These are phyloP conservation scores for Thermothielavioides terrestris DNA, from an alignment of 495 filamentous ascomycete genomes.

Conservation along the genomic window DNA sequence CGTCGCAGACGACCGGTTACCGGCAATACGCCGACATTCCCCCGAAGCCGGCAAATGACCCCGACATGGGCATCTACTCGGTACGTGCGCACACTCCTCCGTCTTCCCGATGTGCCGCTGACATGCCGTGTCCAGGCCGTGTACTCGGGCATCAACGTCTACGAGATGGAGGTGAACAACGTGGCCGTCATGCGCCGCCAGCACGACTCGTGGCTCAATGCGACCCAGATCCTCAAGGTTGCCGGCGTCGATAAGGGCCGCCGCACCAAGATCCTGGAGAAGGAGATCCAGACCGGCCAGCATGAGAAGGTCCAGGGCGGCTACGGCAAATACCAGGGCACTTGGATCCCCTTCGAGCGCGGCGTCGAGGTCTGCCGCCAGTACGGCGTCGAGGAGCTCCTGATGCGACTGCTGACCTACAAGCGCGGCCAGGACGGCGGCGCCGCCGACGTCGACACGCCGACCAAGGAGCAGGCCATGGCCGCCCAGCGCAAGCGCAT, in stretches of 20 bases:
- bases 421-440: conserved; percentile 74
- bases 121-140: conserved; percentile 53
- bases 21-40: conserved; percentile 36
- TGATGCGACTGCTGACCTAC: conserved; percentile 79
- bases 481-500: conserved; percentile 88
- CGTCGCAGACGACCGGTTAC: conserved; percentile 26
- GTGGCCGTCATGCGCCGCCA: conserved; percentile 92
- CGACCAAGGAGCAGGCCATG: conserved; percentile 99
- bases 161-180: conserved; percentile 92
- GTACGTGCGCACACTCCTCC: conserved; percentile 34
- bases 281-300: conserved; percentile 89
- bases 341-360: conserved; percentile 88
- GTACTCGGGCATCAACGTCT: conserved; percentile 90
- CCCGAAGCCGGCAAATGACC: conserved; percentile 44
- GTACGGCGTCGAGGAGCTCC: conserved; percentile 83
- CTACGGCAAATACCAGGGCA: conserved; percentile 97
- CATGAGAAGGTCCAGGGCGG: conserved; percentile 98
- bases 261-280: conserved; percentile 93
- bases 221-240: conserved; percentile 93
- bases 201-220: conserved; percentile 87
- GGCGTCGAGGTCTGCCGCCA: conserved; percentile 88
- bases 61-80: conserved; percentile 68
- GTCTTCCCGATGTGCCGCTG: not conserved
- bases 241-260: conserved; percentile 95
- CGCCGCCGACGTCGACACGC: conserved; percentile 65